phyloP scores from a whole-genome alignment of 2,329 filamentous ascomycete species.

The Zalaria obscura region DNA sequence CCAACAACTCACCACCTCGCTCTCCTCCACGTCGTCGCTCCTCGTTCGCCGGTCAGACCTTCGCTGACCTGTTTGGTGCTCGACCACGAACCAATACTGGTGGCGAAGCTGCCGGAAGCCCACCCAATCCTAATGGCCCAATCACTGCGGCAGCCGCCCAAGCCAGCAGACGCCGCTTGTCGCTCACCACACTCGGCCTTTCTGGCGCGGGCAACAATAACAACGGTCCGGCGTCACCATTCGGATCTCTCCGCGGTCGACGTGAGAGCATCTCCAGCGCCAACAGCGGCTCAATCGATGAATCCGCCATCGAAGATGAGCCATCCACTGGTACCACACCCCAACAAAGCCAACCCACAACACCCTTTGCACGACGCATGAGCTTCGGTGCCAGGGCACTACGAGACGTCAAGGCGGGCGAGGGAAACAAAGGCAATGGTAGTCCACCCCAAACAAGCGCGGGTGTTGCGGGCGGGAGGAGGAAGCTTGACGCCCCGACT shows the following conservation, averaged over 20 bases:
- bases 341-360: constrained; percentile 45
- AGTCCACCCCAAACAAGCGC: constrained; percentile 33
- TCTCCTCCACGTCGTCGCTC: constrained; percentile 26
- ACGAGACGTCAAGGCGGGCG: constrained; percentile 53
- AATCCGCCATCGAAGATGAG: constrained; percentile 40
- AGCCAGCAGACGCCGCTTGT: constrained; percentile 34
- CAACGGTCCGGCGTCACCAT: constrained; percentile 16
- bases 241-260: constrained; percentile 26
- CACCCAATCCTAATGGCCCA: constrained; percentile 18
- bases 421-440: constrained; percentile 45
- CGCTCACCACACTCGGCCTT: constrained; percentile 34
- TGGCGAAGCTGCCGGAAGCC: too few relatives aligned
- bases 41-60: constrained; percentile 33
- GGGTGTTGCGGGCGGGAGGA: constrained; percentile 7
- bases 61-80: constrained; percentile 33
- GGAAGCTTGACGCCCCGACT: constrained; percentile 6
- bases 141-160: constrained; percentile 35
- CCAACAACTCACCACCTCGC: constrained; percentile 24
- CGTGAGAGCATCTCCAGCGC: constrained; percentile 28
- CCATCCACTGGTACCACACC: constrained; percentile 26
- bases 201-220: constrained; percentile 27
- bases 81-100: constrained; percentile 5
- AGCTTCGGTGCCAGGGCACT: constrained; percentile 79
- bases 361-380: constrained; percentile 70
- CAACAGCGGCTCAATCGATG: constrained; percentile 28